Conservation (phyloP, 352 stramenopile genomes). For the Phytophthora gonapodyides region DNA sequence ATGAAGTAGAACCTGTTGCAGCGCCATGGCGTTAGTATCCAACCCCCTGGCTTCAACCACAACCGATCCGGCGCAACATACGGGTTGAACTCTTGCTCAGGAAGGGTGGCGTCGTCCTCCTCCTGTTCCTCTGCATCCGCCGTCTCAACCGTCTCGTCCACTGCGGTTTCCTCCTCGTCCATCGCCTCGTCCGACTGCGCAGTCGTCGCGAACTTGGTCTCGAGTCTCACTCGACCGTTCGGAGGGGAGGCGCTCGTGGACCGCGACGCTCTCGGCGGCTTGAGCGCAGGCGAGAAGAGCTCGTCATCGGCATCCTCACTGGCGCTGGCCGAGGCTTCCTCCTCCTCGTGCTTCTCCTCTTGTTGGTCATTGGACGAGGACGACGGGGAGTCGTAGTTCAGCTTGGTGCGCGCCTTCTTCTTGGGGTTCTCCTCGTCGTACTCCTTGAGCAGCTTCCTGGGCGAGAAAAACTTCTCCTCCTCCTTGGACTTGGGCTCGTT, state of each 20-base stretch:
- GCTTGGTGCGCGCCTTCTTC: conserved; percentile 34
- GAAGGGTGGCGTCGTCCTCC: conserved; percentile 38
- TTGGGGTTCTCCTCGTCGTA: conserved; percentile 44
- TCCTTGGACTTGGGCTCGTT: conserved; percentile 33
- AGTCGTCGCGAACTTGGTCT: conserved; percentile 35
- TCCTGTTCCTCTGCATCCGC: conserved; percentile 40
- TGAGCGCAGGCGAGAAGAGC: conserved; percentile 80
- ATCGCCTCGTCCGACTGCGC: conserved; percentile 33
- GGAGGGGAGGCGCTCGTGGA: conserved; percentile 44
- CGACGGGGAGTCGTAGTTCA: conserved; percentile 28
- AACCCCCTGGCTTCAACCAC: not conserved
- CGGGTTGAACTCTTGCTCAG: conserved; percentile 82
- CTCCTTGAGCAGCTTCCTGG: conserved; percentile 63
- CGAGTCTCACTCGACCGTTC: conserved; percentile 34
- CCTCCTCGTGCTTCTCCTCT: conserved; percentile 19
- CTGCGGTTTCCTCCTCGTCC: conserved; percentile 35
- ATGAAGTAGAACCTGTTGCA: conserved; percentile 82
- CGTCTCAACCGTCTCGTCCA: conserved; percentile 23
- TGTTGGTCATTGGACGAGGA: conserved; percentile 14
- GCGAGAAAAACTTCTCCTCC: conserved; percentile 62
- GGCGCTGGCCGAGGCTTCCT: conserved; percentile 16
- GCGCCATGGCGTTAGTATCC: conserved; percentile 1
- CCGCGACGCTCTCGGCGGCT: conserved; percentile 48
- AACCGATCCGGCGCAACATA: conserved; percentile 34
- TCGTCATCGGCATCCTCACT: conserved; percentile 46